Evolutionary conservation across 1,284 basidiomycete species (phyloP), one percentile per base, ranked within the genome.

Genomic region (Cryptococcus sp.): DNA sequence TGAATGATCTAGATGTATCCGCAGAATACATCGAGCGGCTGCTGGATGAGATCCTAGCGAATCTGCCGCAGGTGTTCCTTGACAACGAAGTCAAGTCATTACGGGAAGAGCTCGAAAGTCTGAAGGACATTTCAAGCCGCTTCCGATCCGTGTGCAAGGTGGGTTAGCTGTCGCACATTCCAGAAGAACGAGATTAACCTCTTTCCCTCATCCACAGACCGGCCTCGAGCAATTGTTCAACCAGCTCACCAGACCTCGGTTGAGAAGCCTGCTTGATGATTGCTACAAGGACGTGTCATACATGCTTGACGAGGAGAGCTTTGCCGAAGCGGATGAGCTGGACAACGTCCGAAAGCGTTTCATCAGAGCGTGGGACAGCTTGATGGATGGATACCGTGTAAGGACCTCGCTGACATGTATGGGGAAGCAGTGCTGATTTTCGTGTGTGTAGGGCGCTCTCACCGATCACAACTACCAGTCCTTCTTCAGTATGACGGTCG

Each of bases 181-280:
- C 15, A 19, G 19, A 40, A 23, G 6, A n/a, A 19, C n/a, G 38
- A 30, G 1, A 46, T 38, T 39, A 3, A 17, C 10, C 3, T 5
- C 40, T n/a, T n/a, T n/a, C 15, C 15, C 43, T 27, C 8, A 15
- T 22, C 42, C n/a, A 17, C 19, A 94, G 87, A 83, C 85, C 11
- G 92, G 94, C 39, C 83, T 97, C 43, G 95, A 98, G 66, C 91
- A 94, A 69, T 81, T 98, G 22, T 98, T 98, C 81, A 94, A 91
- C 64, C 92, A 96, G 71, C 82, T 97, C 10, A 84, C 94, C 57
- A 84, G 92, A 23, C 91, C 94, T 0, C 88, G 88, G 57, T 76
- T 99, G 38, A 85, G 93, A 19, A 88, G 85, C 13, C 81, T 99
- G 48, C 83, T 98, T 41, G 78, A 85, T 4, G 95, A 99, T 56